phyloP scores from a whole-genome alignment of 495 filamentous ascomycete species.

The Penicillium coffeae region DNA sequence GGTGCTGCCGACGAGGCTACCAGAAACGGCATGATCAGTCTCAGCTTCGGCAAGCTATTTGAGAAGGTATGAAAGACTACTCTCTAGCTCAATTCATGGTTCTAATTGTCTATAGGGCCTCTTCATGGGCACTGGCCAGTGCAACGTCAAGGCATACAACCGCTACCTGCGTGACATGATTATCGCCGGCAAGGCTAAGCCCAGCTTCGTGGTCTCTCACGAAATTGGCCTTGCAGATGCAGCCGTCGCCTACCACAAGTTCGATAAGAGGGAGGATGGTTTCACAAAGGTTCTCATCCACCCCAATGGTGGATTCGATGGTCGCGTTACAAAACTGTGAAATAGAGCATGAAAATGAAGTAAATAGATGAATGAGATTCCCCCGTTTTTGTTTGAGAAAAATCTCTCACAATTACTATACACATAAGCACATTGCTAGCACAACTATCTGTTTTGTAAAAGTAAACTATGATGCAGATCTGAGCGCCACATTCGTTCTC shows the following conservation, averaged over 20 bases:
- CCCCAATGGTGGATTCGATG: conserved; percentile 29
- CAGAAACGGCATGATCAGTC: conserved; percentile 50
- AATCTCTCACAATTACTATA: too few species aligned
- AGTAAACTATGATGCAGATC: too few species aligned
- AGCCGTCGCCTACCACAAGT: conserved; percentile 46
- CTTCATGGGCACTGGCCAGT: conserved; percentile 50
- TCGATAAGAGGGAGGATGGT: conserved; percentile 44
- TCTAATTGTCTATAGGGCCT: conserved; percentile 33
- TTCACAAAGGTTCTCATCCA: conserved; percentile 50
- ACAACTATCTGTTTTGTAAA: too few species aligned
- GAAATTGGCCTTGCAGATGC: conserved; percentile 54
- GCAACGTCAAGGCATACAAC: conserved; percentile 60
- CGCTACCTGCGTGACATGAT: conserved; percentile 56
- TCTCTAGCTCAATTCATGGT: not conserved
- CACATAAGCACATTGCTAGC: too few species aligned
- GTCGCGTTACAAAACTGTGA: too few species aligned
- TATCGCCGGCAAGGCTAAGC: conserved; percentile 53
- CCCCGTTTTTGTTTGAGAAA: too few species aligned
- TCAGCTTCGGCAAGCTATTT: conserved; percentile 58
- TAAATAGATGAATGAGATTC: too few species aligned
- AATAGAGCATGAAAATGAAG: not conserved
- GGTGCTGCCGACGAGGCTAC: conserved; percentile 43
- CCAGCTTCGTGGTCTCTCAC: conserved; percentile 55
- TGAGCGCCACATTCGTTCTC: too few species aligned
- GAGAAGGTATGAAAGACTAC: conserved; percentile 45